These are phyloP conservation scores for Lodderomyces beijingensis DNA, from an alignment of 1,139 yeast species.

Conservation along the genomic window DNA sequence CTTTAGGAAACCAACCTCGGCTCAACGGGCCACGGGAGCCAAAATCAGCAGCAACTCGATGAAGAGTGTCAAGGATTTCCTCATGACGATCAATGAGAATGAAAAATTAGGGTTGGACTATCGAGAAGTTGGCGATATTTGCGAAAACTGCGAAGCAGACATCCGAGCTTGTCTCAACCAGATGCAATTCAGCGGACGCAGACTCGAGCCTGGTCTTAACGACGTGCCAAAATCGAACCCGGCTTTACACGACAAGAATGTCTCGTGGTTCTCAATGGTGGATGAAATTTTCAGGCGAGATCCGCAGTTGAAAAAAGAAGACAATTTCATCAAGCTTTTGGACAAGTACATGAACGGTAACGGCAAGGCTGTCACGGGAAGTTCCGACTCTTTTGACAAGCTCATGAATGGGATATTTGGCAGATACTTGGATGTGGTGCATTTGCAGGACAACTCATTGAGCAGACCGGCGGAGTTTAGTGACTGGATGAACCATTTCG, in stretches of 20 bases:
- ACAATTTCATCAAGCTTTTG: slow-evolving; percentile 42
- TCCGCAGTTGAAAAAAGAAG: slow-evolving; percentile 41
- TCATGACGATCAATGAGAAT: slow-evolving; percentile 27
- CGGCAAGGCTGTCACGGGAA: slow-evolving; percentile 42
- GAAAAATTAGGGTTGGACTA: slow-evolving; percentile 33
- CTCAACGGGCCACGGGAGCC: slow-evolving; percentile 34
- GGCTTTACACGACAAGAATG: slow-evolving; percentile 36
- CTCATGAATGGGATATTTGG: slow-evolving; percentile 73
- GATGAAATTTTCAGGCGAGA: slow-evolving; percentile 52
- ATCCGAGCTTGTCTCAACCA: slow-evolving; percentile 81
- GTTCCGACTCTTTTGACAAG: slow-evolving; percentile 51
- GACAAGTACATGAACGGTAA: slow-evolving; percentile 30
- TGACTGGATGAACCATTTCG: slow-evolving; percentile 78
- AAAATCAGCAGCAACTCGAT: slow-evolving; percentile 34
- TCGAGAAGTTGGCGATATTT: slow-evolving; percentile 46
- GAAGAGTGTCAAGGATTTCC: slow-evolving; percentile 37
- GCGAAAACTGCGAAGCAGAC: slow-evolving; percentile 76
- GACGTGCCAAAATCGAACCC: slow-evolving; percentile 7
- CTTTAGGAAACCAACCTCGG: slow-evolving; percentile 55
- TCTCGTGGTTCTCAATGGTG: slow-evolving; percentile 59
- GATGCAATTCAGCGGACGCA: slow-evolving; percentile 60
- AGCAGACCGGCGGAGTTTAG: slow-evolving; percentile 58
- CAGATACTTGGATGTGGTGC: slow-evolving; percentile 46
- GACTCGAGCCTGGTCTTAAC: slow-evolving; percentile 15
- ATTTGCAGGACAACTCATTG: slow-evolving; percentile 63